Percentiles rank a stretch among this genome's conserved stretches.
Conservation (phyloP, 2,329 filamentous ascomycete species). For the Xylariaceae sp. region DNA sequence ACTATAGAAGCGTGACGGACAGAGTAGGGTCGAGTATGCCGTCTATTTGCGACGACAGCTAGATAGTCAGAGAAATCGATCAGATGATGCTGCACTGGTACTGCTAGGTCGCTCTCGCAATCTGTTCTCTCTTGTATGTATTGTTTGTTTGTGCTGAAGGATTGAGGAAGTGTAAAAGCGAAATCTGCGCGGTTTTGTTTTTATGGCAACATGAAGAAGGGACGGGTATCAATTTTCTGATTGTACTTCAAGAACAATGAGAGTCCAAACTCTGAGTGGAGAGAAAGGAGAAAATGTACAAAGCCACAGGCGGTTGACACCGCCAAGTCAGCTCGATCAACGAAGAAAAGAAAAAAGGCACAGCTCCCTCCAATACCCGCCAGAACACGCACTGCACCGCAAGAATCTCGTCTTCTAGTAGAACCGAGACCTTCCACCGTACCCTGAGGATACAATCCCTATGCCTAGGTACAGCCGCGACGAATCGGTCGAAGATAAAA, state of each 20-base stretch:
- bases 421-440: conserved; percentile 29
- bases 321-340: conserved; percentile 29
- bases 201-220: conserved; percentile 32
- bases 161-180: conserved; percentile 18
- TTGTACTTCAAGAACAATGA: conserved; percentile 34
- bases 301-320: conserved; percentile 30
- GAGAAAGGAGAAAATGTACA: conserved; percentile 33
- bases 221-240: conserved; percentile 35
- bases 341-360: conserved; percentile 25
- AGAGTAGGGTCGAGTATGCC: background rate
- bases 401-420: conserved; percentile 28
- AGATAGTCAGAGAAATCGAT: conserved; percentile 11
- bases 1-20: conserved; percentile 6
- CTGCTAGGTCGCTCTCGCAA: conserved; percentile 19
- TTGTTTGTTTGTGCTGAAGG: conserved; percentile 10
- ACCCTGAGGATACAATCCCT: conserved; percentile 26
- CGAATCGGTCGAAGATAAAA: conserved; percentile 18
- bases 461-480: conserved; percentile 21
- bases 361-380: conserved; percentile 27
- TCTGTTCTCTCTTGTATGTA: conserved; percentile 20
- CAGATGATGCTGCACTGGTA: conserved; percentile 20
- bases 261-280: conserved; percentile 26
- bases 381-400: conserved; percentile 24
- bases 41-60: conserved; percentile 12
- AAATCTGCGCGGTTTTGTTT: conserved; percentile 25